Evolutionary conservation across 225 moss, liverwort and hornwort genomes (phyloP).

Genomic region (Takakia lepidozioides): DNA sequence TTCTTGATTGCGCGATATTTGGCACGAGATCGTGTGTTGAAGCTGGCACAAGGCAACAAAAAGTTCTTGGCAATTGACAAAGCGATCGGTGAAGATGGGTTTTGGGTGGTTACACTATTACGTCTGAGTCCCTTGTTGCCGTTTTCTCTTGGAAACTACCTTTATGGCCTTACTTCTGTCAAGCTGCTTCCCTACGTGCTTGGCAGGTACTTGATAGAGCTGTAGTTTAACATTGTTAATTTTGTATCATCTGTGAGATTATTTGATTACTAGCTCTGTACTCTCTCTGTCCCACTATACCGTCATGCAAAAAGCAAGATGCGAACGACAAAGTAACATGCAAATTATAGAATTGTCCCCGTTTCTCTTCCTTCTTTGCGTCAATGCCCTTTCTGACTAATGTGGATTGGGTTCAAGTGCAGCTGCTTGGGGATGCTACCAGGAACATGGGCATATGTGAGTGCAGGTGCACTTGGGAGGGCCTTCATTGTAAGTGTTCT

Average conservation of each 20-base stretch:
- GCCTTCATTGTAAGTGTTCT: slow-evolving; percentile 60
- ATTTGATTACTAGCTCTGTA: too few species aligned
- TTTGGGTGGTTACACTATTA: slow-evolving; percentile 81
- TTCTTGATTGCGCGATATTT: slow-evolving; percentile 87
- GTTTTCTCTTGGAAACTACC: slow-evolving; percentile 88
- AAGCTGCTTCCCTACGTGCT: slow-evolving; percentile 77
- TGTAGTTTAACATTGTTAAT: too few species aligned
- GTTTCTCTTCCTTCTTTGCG: too few species aligned
- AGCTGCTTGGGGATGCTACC: slow-evolving; percentile 99
- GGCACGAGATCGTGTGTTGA: slow-evolving; percentile 72
- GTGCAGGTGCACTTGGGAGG: slow-evolving; percentile 87
- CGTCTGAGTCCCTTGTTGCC: slow-evolving; percentile 93
- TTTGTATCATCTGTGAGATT: too few species aligned
- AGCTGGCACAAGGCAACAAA: slow-evolving; percentile 56
- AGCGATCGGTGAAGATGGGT: slow-evolving; percentile 91
- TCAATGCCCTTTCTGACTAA: too few species aligned
- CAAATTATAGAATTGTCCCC: too few species aligned
- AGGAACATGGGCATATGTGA: slow-evolving; percentile 97
- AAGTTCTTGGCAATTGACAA: slow-evolving; percentile 94
- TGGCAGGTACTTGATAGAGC: slow-evolving; percentile 82
- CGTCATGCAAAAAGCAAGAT: too few species aligned
- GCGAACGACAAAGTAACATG: too few species aligned
- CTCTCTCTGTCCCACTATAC: too few species aligned
- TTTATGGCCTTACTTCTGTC: slow-evolving; percentile 92
- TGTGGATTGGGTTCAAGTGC: too few species aligned